Evolutionary conservation across 2,329 filamentous ascomycete species (phyloP).

Genomic region (Curvularia lunata): DNA sequence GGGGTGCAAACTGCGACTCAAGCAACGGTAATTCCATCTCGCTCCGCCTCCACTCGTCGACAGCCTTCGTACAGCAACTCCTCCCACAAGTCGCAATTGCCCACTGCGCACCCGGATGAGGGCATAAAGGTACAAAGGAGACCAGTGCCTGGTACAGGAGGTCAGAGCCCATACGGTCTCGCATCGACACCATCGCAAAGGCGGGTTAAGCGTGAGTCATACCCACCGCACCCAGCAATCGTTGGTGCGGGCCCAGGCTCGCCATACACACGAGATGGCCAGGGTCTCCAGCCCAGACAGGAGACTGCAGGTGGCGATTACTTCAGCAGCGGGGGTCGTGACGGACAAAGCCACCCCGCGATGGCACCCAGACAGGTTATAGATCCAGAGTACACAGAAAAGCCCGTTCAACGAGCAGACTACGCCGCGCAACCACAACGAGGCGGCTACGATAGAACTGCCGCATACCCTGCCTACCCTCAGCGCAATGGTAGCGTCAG

Average conservation of each 20-base stretch:
- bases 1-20: constrained; percentile 20
- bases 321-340: constrained; percentile 34
- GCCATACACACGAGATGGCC: constrained; percentile 39
- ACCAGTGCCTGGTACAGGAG: constrained; percentile 45
- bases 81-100: constrained; percentile 45
- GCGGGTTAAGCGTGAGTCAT: constrained; percentile 38
- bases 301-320: constrained; percentile 39
- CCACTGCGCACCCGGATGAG: constrained; percentile 18
- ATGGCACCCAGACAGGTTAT: constrained; percentile 14
- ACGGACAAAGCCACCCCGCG: constrained; percentile 19
- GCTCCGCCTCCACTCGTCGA: constrained; percentile 30
- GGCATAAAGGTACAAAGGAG: constrained; percentile 34
- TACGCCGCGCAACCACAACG: constrained; percentile 29
- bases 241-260: constrained; percentile 44
- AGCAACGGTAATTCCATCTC: constrained; percentile 29
- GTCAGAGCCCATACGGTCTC: constrained; percentile 38
- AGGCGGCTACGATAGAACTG: constrained; percentile 30
- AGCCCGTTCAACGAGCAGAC: constrained; percentile 23
- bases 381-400: constrained; percentile 17
- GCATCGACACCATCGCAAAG: constrained; percentile 27
- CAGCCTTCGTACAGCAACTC: constrained; percentile 41
- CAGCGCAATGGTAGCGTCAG: constrained; percentile 32
- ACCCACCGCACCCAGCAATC: constrained; percentile 47
- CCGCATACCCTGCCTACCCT: constrained; percentile 29
- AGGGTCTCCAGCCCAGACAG: constrained; percentile 38